Evolutionary conservation across 495 filamentous ascomycete genomes (phyloP).

Genomic region (Cairneyella variabilis): DNA sequence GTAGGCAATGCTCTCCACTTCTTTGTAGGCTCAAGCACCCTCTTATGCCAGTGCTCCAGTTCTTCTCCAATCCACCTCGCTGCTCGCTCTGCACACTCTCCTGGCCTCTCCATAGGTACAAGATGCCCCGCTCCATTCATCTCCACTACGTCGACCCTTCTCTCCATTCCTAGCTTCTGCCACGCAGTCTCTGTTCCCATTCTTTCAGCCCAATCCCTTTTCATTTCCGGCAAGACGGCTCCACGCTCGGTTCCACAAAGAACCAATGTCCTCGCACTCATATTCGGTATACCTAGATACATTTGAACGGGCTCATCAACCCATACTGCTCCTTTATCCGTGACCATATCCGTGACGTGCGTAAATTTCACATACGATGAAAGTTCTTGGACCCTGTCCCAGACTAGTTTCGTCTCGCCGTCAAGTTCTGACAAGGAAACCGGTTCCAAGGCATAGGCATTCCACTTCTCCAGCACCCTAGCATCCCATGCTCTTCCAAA

Average conservation of each 20-base stretch:
- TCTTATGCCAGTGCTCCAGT: conserved; percentile 43
- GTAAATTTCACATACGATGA: background rate
- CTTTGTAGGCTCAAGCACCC: too few species aligned
- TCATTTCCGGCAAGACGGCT: background rate
- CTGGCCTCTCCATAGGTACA: conserved; percentile 72
- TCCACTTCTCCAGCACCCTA: conserved; percentile 61
- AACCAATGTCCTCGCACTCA: background rate
- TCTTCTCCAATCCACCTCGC: conserved; percentile 59
- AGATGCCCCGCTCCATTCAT: conserved; percentile 71
- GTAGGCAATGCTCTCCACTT: too few species aligned
- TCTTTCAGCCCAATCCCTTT: conserved; percentile 23
- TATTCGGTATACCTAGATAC: background rate
- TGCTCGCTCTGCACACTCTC: conserved; percentile 54
- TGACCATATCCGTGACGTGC: background rate
- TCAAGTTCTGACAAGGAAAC: conserved; percentile 47
- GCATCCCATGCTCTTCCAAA: conserved; percentile 70
- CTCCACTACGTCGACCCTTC: conserved; percentile 60
- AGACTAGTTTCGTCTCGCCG: background rate
- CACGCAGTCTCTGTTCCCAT: conserved; percentile 63
- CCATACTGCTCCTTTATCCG: background rate
- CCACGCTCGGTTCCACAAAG: background rate
- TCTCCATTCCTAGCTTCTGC: conserved; percentile 53
- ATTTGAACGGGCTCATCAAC: background rate
- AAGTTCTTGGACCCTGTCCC: background rate
- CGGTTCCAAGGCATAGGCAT: conserved; percentile 56